phyloP scores from a whole-genome alignment of 1,284 basidiomycete species.

The Rhodotorula sp. region DNA sequence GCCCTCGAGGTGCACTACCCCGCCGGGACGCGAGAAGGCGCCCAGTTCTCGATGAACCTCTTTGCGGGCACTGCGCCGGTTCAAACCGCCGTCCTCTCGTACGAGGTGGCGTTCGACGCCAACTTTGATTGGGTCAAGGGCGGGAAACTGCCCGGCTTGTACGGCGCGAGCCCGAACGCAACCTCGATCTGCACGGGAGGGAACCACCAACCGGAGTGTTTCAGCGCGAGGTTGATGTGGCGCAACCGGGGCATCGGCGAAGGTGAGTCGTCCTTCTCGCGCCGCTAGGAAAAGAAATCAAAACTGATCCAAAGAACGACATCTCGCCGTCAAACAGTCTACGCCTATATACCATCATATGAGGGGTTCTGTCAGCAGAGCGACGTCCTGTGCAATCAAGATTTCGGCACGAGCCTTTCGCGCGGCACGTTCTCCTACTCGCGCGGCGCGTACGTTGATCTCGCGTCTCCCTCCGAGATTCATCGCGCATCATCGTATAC shows the following conservation, averaged over 20 bases:
- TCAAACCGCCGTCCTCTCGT: conserved; percentile 25
- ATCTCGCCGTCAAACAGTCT: conserved; percentile 8
- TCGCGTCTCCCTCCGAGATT: too few species aligned
- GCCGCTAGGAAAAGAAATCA: too few species aligned
- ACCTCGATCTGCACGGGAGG: conserved; percentile 22
- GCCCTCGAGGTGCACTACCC: conserved; percentile 21
- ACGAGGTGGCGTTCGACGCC: conserved; percentile 27
- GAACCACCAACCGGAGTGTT: conserved; percentile 13
- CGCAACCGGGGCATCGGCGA: conserved; percentile 21
- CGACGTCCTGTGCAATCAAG: conserved; percentile 28
- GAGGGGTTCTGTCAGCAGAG: conserved; percentile 13
- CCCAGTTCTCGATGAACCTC: conserved; percentile 20
- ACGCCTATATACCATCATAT: conserved; percentile 27
- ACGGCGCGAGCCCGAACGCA: conserved; percentile 6
- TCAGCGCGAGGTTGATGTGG: conserved; percentile 33
- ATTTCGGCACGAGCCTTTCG: conserved; percentile 25
- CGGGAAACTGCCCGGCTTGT: conserved; percentile 40
- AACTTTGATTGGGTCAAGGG: conserved; percentile 36
- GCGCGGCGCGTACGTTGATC: conserved; percentile 1
- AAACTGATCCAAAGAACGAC: not conserved
- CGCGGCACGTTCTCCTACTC: conserved; percentile 22
- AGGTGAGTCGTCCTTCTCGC: conserved; percentile 8
- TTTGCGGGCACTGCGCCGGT: conserved; percentile 9
- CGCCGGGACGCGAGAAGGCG: conserved; percentile 11
- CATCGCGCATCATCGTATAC: too few species aligned